Evolutionary conservation across 805 yeast genomes (phyloP).

Genomic region (Saccharomycopsis javanensis): DNA sequence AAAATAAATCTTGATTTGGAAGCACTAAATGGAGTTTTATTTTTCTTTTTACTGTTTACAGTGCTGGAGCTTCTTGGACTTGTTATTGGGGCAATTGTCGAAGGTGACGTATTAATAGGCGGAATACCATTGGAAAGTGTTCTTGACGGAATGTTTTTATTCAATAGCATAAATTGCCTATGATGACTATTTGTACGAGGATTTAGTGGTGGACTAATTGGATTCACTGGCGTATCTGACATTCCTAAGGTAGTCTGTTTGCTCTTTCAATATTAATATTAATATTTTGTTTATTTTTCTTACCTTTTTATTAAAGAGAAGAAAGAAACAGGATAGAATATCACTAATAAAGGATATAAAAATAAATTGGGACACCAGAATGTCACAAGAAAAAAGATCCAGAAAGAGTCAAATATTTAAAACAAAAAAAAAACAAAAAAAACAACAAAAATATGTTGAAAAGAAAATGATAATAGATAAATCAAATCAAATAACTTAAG

Average conservation of each 20-base stretch:
- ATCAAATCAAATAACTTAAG: too few species aligned
- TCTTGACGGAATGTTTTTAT: constrained; percentile 7
- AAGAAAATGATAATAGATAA: too few species aligned
- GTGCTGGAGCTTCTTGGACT: constrained; percentile 2
- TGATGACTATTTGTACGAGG: constrained; percentile 2
- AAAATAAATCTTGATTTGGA: constrained; percentile 32
- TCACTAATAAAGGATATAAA: too few species aligned
- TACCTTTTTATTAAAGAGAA: too few species aligned
- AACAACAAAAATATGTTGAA: too few species aligned
- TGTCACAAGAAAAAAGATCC: too few species aligned
- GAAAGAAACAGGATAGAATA: too few species aligned
- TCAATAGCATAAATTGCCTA: constrained; percentile 14
- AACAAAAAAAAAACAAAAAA: too few species aligned
- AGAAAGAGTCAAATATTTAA: too few species aligned
- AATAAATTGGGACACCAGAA: too few species aligned
- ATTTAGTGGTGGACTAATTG: not conserved
- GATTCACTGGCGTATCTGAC: not conserved
- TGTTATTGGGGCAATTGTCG: not conserved
- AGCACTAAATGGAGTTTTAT: constrained; percentile 13
- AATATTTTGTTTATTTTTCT: too few species aligned
- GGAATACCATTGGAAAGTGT: not conserved
- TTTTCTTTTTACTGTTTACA: constrained; percentile 5
- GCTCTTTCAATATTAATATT: too few species aligned
- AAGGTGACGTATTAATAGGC: not conserved
- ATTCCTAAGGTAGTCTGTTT: not conserved